phyloP scores from a whole-genome alignment of 2,329 filamentous ascomycete genomes.

The Phialophora chinensis region DNA sequence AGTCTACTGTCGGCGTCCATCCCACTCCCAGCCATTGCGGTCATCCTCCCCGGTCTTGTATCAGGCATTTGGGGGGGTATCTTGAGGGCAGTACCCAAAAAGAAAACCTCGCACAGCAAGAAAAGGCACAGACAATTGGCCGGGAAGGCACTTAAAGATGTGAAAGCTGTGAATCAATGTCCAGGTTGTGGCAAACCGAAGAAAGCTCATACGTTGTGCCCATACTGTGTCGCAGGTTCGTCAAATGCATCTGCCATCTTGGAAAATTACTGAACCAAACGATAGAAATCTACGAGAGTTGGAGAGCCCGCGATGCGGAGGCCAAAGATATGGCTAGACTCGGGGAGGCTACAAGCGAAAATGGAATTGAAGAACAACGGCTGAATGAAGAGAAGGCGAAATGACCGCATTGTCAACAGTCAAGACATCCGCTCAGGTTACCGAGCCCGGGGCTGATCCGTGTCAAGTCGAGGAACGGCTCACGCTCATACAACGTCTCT shows the following conservation, averaged over 20 bases:
- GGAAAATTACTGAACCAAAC: background rate
- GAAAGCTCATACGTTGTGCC: slow-evolving; percentile 85
- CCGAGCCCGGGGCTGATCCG: background rate
- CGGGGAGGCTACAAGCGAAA: background rate
- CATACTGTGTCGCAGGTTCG: slow-evolving; percentile 81
- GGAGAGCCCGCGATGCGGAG: slow-evolving; percentile 27
- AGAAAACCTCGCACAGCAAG: slow-evolving; percentile 97
- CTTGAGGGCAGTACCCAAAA: slow-evolving; percentile 92
- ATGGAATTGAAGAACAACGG: background rate
- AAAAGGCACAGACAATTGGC: slow-evolving; percentile 93
- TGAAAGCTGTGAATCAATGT: slow-evolving; percentile 84
- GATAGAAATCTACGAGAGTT: slow-evolving; percentile 34
- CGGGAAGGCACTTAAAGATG: slow-evolving; percentile 91
- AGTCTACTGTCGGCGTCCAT: slow-evolving; percentile 63
- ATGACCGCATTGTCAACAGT: background rate
- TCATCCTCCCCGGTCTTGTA: slow-evolving; percentile 71
- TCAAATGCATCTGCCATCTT: background rate
- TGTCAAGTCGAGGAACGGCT: background rate
- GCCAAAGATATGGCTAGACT: slow-evolving; percentile 20
- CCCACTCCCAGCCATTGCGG: slow-evolving; percentile 64
- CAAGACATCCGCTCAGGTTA: background rate
- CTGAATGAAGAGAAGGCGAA: slow-evolving; percentile 1
- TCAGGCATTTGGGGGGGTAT: slow-evolving; percentile 91
- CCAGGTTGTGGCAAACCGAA: slow-evolving; percentile 87
- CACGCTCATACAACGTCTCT: background rate